Evolutionary conservation across 768 basidiomycete genomes (phyloP), one percentile per base, ranked within the genome.

Genomic region (Galerina marginata): DNA sequence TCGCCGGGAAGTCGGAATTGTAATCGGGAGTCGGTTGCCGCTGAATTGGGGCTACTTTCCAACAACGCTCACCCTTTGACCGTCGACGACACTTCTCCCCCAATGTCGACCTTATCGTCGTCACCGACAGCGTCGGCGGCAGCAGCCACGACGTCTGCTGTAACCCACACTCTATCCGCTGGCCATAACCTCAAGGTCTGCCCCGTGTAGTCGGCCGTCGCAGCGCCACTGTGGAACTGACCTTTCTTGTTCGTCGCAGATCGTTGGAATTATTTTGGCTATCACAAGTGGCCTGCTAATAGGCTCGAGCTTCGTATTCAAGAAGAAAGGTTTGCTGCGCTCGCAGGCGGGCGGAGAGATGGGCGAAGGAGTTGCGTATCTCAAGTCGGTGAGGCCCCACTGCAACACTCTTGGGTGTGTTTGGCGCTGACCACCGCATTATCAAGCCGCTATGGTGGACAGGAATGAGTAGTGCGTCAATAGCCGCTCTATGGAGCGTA

Each of bases 231-330:
- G n/a, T 38, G 36, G 40, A 44, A 49, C 55, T 52, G 33, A 50
- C 56, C 23, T 47, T 60, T 40, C 26, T 45, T 40, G 47, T 20
- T 38, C 44, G 57, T 16, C 39, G 44, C 70, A 91, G 89, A 66
- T 92, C 69, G 86, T 92, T 65, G 92, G 92, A 10, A 86, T 94
- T 65, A 73, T 92, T 48, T 84, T 94, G 60, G 91, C 93, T 50
- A 72, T 95, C 52, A 67, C 72, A 39, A 93, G 91, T 69, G 97
- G 96, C 7, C 43, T 95, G 29, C 86, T 99, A 61, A 99, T 99
- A 61, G 97, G 96, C 4, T 84, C 85, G 42, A 91, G 89, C 67
- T 99, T 98, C 74, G 96, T 99, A 2, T 90, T 99, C 80, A 99
- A 99, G 87, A 99, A 99, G 85, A 97, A 94, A 71, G 96, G 92